Base-by-base conservation (phyloP, 192 early-diverging fungal genomes). In the Entomortierella chlamydospora region DNA sequence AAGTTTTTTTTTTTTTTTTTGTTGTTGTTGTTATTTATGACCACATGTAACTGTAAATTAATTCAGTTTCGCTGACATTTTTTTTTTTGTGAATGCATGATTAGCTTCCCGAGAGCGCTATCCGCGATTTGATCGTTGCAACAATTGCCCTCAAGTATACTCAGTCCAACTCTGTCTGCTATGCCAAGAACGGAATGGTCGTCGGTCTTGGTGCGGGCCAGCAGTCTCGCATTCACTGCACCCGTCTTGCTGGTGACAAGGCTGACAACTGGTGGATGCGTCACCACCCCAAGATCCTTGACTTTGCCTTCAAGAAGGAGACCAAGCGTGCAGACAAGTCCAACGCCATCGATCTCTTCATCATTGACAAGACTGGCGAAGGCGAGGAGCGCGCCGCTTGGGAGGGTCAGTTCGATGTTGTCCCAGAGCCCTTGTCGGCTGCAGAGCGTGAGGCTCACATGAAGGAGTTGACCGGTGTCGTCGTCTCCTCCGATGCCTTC, bases 141-240 rank as follows among this genome's bases (percentile, higher is more conserved):
- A 98, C 96, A 3, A 96, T 99, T 83, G 95, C 98, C 30, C 90
- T 99, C 70, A 99, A 99, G 83, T 99, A 98, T 91, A 98, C 98
- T 57, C 98, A 99, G 87, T 94, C 92, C 68, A 99, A 99, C 91
- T 98, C 96, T 55, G 96, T 99, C 34, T 97, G 95, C 87, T 99
- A 98, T 73, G 98, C 97, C 67, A 95, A 95, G 85, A 93, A 97
- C 83, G 98, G 98, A 56, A 95, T 96, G 94, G 93, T 98, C 10
- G 90, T 98, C 61, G 98, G 98, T 55, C 85, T 99, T 31, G 98
- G 98, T 54, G 98, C 98, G 61, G 98, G 98, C 50, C 98, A 99
- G 88, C 96, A 99, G 87, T 96, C 95, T 45, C 94, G 98, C 68
- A 98, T 99, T 52, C 98, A 98, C 88, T 98, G 96, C 89, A 98